Evolutionary conservation across 2,329 filamentous ascomycete species (phyloP), one percentile per base, ranked within the genome.

Genomic region (Colletotrichum kahawae): DNA sequence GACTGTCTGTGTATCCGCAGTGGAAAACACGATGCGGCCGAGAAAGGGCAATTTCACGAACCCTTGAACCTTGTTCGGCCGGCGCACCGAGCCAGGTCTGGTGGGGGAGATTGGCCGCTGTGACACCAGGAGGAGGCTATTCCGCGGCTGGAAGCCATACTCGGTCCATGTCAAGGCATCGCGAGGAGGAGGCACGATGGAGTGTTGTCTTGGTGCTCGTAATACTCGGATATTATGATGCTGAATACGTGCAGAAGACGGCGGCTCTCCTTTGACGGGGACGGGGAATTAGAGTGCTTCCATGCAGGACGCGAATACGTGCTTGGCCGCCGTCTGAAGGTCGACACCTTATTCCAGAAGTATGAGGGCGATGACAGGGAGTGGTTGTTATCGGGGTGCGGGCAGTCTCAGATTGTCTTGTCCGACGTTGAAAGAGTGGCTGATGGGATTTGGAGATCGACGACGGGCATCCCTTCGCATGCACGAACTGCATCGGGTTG

Each of bases 391-490:
- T 51, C 34, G 48, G 63, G 38, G 54, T 59, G 57, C 36, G 27
- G 27, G 29, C 59, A 65, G 73, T 75, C 73, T 75, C 73, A 67
- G 57, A 48, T 63, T 51, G 57, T 36, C 56, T 67, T 75, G 64
- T 59, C 38, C 63, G 36, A 72, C 63, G 63, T 73, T 64, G 63
- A 65, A 72, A 73, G 69, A 75, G 43, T 67, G 72, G 72, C 63
- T 68, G 63, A 21, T 59, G 63, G 69, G 27, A 18, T 63, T 66
- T 56, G 63, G 38, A 48, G 72, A 75, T 72, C 69, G 69, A 75
- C 69, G 69, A 64, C 69, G 69, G 72, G 69, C 72, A 75, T 75
- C 72, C 72, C 63, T 72, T 75, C 54, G 57, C 69, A 73, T 75
- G 69, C 43, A 72, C 48, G 57, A 72, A 75, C 69, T 72, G 69